A percentile compares a stretch with the other conserved stretches of the same genome.
Evolutionary conservation across 228 moss, liverwort and hornwort genomes (phyloP).

Genomic region (Sphagnum fallax): DNA sequence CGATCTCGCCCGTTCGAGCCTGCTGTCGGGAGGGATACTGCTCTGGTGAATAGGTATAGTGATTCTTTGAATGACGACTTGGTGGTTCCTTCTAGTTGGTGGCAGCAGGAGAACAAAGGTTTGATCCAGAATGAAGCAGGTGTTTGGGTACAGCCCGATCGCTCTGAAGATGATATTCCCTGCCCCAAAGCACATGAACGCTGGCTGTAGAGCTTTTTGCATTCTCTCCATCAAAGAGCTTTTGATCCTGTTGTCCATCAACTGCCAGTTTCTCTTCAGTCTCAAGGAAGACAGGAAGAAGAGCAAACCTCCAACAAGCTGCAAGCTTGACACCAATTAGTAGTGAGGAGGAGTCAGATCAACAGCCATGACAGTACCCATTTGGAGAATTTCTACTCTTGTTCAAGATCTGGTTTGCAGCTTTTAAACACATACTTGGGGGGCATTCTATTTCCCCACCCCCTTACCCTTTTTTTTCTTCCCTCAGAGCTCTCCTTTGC

Average conservation of each 20-base stretch:
- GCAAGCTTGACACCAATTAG: no score
- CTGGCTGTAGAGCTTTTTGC: neutral
- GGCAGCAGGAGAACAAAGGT: constrained; percentile 29
- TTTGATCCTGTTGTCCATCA: neutral
- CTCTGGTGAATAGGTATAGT: constrained; percentile 43
- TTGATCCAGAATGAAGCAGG: constrained; percentile 7
- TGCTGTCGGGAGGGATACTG: constrained; percentile 22
- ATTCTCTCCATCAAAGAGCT: no score
- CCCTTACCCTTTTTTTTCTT: no score
- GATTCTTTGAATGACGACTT: constrained; percentile 19
- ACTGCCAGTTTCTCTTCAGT: neutral
- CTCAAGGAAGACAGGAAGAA: no score
- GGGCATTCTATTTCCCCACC: no score
- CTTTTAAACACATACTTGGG: no score
- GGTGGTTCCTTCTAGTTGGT: constrained; percentile 31
- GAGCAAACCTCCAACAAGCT: no score
- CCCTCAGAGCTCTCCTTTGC: no score
- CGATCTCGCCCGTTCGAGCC: constrained; percentile 14
- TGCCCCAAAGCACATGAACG: constrained; percentile 2
- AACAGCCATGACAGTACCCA: no score
- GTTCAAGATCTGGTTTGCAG: no score
- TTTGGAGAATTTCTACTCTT: no score
- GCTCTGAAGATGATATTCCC: constrained; percentile 22
- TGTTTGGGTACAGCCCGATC: constrained; percentile 16
- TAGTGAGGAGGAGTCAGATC: no score